phyloP scores from a whole-genome alignment of 108 stramenopile genomes.

The Pseudonitzschia pungens region DNA sequence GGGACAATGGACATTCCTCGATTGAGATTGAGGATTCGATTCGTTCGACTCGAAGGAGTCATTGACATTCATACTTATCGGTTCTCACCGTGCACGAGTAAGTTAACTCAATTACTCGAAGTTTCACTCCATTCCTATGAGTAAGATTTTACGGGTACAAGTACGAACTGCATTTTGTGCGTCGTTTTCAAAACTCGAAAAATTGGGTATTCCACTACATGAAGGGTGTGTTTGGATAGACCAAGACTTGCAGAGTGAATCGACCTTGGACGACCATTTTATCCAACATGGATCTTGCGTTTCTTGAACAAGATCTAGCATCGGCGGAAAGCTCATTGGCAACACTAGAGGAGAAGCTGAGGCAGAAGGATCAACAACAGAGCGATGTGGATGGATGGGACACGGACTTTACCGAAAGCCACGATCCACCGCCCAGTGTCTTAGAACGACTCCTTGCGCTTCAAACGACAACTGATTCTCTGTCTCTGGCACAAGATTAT shows the following conservation, averaged over 20 bases:
- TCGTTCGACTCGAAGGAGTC: too few relatives aligned
- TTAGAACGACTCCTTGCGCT: conserved; percentile 17
- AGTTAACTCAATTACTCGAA: too few relatives aligned
- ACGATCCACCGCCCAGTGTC: conserved; percentile 6
- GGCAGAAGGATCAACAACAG: not conserved
- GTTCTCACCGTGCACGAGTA: too few relatives aligned
- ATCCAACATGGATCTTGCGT: not conserved
- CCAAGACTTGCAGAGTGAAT: not conserved
- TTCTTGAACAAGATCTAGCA: conserved; percentile 17
- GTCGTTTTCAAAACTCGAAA: too few relatives aligned
- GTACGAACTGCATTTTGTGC: too few relatives aligned
- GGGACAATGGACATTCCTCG: too few relatives aligned
- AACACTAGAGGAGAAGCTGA: conserved; percentile 14
- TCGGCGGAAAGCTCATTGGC: conserved; percentile 2
- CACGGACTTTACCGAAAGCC: not conserved
- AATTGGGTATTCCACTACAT: too few relatives aligned
- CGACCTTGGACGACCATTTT: not conserved
- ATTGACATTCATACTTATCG: too few relatives aligned
- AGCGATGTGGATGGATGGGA: not conserved
- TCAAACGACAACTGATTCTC: conserved; percentile 3
- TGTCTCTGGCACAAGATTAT: conserved; percentile 21
- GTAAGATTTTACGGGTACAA: too few relatives aligned
- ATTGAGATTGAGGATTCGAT: too few relatives aligned
- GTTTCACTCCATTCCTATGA: too few relatives aligned
- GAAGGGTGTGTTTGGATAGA: not conserved